Percentiles rank a stretch among this genome's conserved stretches.
Evolutionary conservation across 768 basidiomycete genomes (phyloP).

Genomic region (Cystobasidium ongulense): DNA sequence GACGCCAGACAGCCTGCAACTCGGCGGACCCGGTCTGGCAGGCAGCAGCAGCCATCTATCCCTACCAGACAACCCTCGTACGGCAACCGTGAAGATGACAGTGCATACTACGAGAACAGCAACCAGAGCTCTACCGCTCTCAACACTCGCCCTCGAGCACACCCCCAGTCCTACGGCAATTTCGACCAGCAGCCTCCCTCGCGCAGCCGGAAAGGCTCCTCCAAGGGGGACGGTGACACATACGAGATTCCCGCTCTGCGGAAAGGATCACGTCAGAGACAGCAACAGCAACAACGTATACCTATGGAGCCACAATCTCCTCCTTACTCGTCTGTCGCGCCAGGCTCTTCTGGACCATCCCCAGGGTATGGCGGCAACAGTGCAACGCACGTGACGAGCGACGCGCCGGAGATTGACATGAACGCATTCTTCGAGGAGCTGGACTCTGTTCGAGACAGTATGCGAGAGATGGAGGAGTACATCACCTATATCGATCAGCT

Average conservation of each 20-base stretch:
- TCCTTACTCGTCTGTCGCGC: not conserved
- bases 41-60: not conserved
- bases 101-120: not conserved
- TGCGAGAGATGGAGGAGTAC: conserved; percentile 37
- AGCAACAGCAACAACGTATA: not conserved
- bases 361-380: not conserved
- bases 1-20: not conserved
- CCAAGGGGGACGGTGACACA: not conserved
- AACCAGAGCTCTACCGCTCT: not conserved
- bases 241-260: not conserved
- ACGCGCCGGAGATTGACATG: conserved; percentile 23
- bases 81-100: not conserved
- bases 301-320: not conserved
- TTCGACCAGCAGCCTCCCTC: not conserved
- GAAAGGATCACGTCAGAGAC: not conserved
- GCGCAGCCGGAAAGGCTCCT: not conserved
- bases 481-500: conserved; percentile 43
- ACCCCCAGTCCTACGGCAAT: not conserved
- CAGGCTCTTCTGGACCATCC: not conserved
- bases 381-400: not conserved
- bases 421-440: conserved; percentile 33
- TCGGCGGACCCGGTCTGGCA: not conserved
- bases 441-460: conserved; percentile 36
- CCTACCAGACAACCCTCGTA: not conserved
- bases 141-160: not conserved